A percentile compares a stretch with the other conserved stretches of the same genome.
phyloP scores from a whole-genome alignment of 2,329 filamentous ascomycete genomes.

The Pseudogymnoascus sp. region DNA sequence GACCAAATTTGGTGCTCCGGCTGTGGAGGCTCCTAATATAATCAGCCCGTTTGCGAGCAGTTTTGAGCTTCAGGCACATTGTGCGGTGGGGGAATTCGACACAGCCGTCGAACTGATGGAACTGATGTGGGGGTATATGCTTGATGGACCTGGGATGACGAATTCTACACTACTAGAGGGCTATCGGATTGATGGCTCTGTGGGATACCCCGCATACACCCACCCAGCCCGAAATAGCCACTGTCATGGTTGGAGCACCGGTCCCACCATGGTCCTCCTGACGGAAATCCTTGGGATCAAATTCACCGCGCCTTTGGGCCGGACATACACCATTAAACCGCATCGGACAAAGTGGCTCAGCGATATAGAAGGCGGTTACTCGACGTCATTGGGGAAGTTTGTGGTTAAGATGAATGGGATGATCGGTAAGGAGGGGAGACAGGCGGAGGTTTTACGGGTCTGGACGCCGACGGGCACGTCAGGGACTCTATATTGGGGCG shows the following conservation, averaged over 20 bases:
- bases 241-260: conserved; percentile 30
- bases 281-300: conserved; percentile 24
- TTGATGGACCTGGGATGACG: conserved; percentile 31
- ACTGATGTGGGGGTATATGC: conserved; percentile 33
- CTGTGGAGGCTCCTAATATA: conserved; percentile 33
- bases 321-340: conserved; percentile 25
- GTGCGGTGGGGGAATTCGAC: conserved; percentile 30
- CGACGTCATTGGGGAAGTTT: conserved; percentile 17
- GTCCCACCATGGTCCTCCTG: conserved; percentile 24
- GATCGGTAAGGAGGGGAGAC: conserved; percentile 11
- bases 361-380: conserved; percentile 18
- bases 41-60: conserved; percentile 35
- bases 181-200: conserved; percentile 29
- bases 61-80: conserved; percentile 37
- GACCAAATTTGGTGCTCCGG: conserved; percentile 37
- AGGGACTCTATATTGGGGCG: conserved; percentile 23
- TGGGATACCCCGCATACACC: conserved; percentile 30
- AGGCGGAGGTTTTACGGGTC: conserved; percentile 21
- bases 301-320: conserved; percentile 18
- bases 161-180: conserved; percentile 31
- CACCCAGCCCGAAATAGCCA: conserved; percentile 28
- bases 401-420: conserved; percentile 12
- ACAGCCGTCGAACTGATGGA: conserved; percentile 36
- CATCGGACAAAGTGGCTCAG: conserved; percentile 16
- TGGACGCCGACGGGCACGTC: conserved; percentile 21